A percentile compares a stretch with the other conserved stretches of the same genome.
Evolutionary conservation across 179 eudicot species (phyloP).

Genomic region (Drosera spatulata): DNA sequence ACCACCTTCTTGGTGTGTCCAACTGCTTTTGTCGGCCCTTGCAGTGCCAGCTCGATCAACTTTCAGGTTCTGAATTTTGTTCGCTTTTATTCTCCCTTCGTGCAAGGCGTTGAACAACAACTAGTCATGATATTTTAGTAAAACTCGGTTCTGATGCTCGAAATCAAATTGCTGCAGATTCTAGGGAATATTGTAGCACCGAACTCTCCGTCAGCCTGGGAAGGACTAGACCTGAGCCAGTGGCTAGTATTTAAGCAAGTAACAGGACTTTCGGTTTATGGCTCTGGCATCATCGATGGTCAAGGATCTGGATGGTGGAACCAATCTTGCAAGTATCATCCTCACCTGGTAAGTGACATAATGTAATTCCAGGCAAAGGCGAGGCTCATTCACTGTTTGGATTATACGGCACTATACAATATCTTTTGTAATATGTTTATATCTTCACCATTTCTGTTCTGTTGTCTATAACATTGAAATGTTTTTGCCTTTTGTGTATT

Average conservation of each 20-base stretch:
- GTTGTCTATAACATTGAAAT: too few species aligned
- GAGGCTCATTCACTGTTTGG: background rate
- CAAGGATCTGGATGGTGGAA: constrained; percentile 55
- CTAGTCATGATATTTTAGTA: background rate
- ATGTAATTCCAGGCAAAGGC: background rate
- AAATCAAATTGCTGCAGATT: constrained; percentile 20
- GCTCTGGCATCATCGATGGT: constrained; percentile 35
- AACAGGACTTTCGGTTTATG: constrained; percentile 29
- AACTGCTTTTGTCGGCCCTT: constrained; percentile 41
- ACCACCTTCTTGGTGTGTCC: constrained; percentile 35
- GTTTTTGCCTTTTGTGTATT: background rate
- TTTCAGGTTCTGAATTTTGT: constrained; percentile 20
- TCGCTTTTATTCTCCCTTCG: background rate
- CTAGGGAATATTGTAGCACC: constrained; percentile 44
- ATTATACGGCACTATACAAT: too few species aligned
- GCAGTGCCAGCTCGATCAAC: constrained; percentile 30
- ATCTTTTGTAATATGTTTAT: too few species aligned
- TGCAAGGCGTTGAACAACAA: background rate
- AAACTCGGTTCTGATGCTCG: background rate
- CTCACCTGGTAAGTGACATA: constrained; percentile 17
- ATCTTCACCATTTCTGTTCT: too few species aligned
- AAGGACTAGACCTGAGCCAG: constrained; percentile 31
- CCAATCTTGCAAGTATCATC: constrained; percentile 53
- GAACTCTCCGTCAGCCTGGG: constrained; percentile 33
- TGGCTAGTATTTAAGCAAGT: constrained; percentile 35